Conservation (phyloP, 2,329 filamentous ascomycete species). For the Calonectria henricotiae region DNA sequence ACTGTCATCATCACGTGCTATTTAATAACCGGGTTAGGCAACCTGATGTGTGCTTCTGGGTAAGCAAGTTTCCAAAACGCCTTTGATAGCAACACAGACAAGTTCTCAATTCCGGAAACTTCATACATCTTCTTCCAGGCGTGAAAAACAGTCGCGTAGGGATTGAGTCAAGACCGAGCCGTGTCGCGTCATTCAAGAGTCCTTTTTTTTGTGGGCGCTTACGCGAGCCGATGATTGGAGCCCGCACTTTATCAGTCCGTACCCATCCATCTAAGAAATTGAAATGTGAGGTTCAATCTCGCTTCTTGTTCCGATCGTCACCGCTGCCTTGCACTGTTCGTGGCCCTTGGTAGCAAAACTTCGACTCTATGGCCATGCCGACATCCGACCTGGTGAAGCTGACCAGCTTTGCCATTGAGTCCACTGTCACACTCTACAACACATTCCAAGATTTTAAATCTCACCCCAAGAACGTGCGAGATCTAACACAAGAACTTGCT, state of each 20-base stretch:
- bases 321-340: background rate
- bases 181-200: background rate
- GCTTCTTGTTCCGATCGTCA: background rate
- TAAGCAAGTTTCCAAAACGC: no score
- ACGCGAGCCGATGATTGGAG: background rate
- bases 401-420: conserved; percentile 60
- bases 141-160: background rate
- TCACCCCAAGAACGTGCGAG: conserved; percentile 55
- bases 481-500: conserved; percentile 61
- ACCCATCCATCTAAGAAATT: background rate
- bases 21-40: no score
- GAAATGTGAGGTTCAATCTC: background rate
- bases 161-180: background rate
- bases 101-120: background rate
- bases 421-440: conserved; percentile 58
- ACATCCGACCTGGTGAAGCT: conserved; percentile 41
- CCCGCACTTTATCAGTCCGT: background rate
- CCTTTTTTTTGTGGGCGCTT: background rate
- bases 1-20: no score
- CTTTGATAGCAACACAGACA: background rate
- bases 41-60: no score
- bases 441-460: conserved; percentile 58
- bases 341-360: no score
- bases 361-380: background rate
- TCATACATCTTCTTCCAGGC: no score